Evolutionary conservation across 805 yeast genomes (phyloP).

Genomic region (Jamesozyma jinghongensis): DNA sequence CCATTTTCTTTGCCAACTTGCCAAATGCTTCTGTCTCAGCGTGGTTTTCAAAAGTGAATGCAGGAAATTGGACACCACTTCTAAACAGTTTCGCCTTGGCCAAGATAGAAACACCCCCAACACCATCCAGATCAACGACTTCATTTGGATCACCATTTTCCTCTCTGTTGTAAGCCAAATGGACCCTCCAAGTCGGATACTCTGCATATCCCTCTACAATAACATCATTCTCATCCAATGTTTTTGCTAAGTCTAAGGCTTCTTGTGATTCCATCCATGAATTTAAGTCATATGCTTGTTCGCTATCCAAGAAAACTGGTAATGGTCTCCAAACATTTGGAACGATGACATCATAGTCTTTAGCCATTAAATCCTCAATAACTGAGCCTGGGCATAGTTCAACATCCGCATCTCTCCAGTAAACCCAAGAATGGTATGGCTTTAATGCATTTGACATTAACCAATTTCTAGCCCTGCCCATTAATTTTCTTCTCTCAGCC

Average conservation of each 20-base stretch:
- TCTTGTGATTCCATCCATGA: slow-evolving; percentile 90
- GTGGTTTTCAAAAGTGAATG: slow-evolving; percentile 73
- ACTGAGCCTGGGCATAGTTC: slow-evolving; percentile 75
- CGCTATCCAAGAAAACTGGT: slow-evolving; percentile 71
- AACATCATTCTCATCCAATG: slow-evolving; percentile 69
- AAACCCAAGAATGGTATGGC: slow-evolving; percentile 85
- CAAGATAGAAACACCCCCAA: slow-evolving; percentile 77
- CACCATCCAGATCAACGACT: slow-evolving; percentile 68
- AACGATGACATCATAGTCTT: slow-evolving; percentile 59
- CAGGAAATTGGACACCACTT: slow-evolving; percentile 77
- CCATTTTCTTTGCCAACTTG: slow-evolving; percentile 69
- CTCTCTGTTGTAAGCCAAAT: slow-evolving; percentile 63
- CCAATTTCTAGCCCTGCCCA: slow-evolving; percentile 89
- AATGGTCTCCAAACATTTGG: slow-evolving; percentile 97
- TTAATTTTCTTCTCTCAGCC: slow-evolving; percentile 71
- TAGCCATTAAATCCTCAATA: slow-evolving; percentile 63
- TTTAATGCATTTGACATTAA: slow-evolving; percentile 60
- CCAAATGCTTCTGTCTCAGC: slow-evolving; percentile 89
- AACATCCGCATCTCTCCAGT: slow-evolving; percentile 83
- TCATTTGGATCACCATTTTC: slow-evolving; percentile 52
- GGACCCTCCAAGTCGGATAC: slow-evolving; percentile 79
- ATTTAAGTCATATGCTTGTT: slow-evolving; percentile 92
- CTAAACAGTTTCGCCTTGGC: slow-evolving; percentile 68
- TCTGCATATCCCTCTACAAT: slow-evolving; percentile 85
- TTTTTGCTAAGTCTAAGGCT: slow-evolving; percentile 57